A percentile compares a stretch with the other conserved stretches of the same genome.
These are phyloP conservation scores for Fusarium transvaalense DNA, from an alignment of 2,329 filamentous ascomycete genomes.

Conservation along the genomic window DNA sequence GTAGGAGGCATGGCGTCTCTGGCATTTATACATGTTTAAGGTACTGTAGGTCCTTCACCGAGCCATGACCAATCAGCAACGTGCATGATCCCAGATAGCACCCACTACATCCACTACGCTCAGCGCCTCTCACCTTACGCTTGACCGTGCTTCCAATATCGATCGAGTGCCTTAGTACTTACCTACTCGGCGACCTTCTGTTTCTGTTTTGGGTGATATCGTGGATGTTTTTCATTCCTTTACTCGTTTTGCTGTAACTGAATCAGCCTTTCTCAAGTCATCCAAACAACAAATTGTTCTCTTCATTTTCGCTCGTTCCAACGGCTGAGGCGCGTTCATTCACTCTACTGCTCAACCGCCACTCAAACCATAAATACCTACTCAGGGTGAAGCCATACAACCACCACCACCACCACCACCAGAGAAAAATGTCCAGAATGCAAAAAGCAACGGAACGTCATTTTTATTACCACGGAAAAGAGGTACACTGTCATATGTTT, in stretches of 20 bases:
- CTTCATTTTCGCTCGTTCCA: neutral
- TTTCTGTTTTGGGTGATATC: too few relatives aligned
- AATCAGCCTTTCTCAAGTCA: neutral
- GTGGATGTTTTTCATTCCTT: neutral
- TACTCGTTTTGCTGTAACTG: neutral
- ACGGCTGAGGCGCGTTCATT: neutral
- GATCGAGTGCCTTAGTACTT: too few relatives aligned
- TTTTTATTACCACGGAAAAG: conserved; percentile 63
- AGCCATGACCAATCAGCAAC: conserved; percentile 22
- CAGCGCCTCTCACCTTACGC: conserved; percentile 12
- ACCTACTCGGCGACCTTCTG: too few relatives aligned
- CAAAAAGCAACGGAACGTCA: conserved; percentile 61
- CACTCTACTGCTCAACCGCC: neutral
- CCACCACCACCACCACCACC: neutral
- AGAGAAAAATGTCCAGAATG: conserved; percentile 53
- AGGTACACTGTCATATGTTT: conserved; percentile 38
- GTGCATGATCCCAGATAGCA: conserved; percentile 3
- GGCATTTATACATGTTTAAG: neutral
- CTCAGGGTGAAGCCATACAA: too few relatives aligned
- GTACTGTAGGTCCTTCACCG: neutral
- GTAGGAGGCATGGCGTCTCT: neutral
- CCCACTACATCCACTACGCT: conserved; percentile 4
- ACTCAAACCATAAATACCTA: too few relatives aligned
- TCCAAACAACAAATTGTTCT: neutral
- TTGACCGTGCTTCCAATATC: neutral